A percentile compares a stretch with the other conserved stretches of the same genome.
Evolutionary conservation across 2,329 filamentous ascomycete genomes (phyloP).

Genomic region (Blumeriella jaapii): DNA sequence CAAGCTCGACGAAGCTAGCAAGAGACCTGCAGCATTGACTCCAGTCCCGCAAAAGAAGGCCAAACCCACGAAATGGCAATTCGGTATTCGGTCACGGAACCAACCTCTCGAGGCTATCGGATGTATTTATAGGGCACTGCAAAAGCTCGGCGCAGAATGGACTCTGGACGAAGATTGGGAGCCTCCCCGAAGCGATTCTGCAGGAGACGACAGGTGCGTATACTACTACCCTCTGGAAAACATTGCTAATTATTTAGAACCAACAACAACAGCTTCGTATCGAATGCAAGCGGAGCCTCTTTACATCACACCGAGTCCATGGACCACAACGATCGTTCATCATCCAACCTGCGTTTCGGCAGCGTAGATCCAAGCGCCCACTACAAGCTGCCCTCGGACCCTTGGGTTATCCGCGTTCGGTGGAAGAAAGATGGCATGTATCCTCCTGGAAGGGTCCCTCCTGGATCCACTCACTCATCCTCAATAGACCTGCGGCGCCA

Average conservation of each 20-base stretch:
- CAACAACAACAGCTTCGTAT: constrained; percentile 32
- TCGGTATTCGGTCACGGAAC: constrained; percentile 90
- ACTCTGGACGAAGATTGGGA: constrained; percentile 50
- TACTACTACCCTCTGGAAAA: constrained; percentile 7
- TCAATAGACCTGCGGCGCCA: constrained; percentile 34
- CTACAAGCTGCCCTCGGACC: constrained; percentile 83
- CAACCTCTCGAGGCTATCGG: constrained; percentile 88
- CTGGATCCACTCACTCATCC: constrained; percentile 37
- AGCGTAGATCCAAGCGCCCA: constrained; percentile 43
- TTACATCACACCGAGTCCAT: constrained; percentile 29
- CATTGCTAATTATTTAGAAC: constrained; percentile 18
- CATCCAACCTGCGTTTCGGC: constrained; percentile 21
- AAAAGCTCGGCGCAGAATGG: constrained; percentile 83
- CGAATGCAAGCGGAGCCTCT: constrained; percentile 26
- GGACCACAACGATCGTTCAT: constrained; percentile 23
- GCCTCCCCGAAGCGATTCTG: constrained; percentile 26
- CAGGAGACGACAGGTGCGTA: constrained; percentile 29
- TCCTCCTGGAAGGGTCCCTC: constrained; percentile 36
- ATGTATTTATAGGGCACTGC: constrained; percentile 86
- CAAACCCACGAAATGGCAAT: constrained; percentile 90
- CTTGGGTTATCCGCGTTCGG: constrained; percentile 87
- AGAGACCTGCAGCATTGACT: constrained; percentile 50
- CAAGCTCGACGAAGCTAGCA: constrained; percentile 52
- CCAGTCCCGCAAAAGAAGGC: constrained; percentile 57
- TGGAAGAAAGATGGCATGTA: constrained; percentile 74